Base-by-base conservation (phyloP, 2,329 filamentous ascomycete genomes). In the Fusarium sp. region DNA sequence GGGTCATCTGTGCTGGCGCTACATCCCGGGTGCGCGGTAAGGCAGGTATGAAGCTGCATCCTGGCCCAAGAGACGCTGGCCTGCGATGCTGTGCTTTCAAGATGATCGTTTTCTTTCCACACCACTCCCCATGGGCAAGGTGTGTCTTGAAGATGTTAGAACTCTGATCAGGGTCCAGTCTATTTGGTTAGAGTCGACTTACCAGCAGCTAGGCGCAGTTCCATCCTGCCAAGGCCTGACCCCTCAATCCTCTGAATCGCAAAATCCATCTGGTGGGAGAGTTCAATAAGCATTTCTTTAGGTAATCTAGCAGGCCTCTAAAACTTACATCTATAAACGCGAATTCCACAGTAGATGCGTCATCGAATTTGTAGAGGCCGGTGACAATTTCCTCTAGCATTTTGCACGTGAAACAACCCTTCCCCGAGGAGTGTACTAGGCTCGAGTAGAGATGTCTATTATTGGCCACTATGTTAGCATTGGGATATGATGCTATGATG, bases 21-120 rank as follows among this genome's bases (percentile, higher is more conserved):
- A 40, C 56, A 59, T 2, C 6, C 22, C 5, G 4, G 1, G 18
- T 59, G 56, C 0, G 20, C 1, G 6, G 4, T 5, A 29, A 38
- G 22, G 22, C 56, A 59, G 10, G 13, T 40, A 16, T 18, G 16
- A n/a, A 58, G 9, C 6, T 27, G 54, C 2, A 2, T 6, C 22
- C 40, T 1, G 5, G 3, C 34, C 34, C 54, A 58, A 20, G 20
- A 27, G 16, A 8, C 6, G 11, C 35, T 59, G 9, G 18, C 16
- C 18, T 14, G 35, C 3, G 56, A 40, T 40, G 16, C 11, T 20
- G 56, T 40, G 16, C 22, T 40, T 10, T 27, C 14, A 2, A 2
- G 35, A 4, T 14, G 2, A 10, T 20, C 1, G 2, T 11, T 11
- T 27, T n/a, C 7, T 8, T 20, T 7, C 1, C 5, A 5, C 7